Base-by-base conservation (phyloP, 2,329 filamentous ascomycete genomes). In the Dendryphion nanum region DNA sequence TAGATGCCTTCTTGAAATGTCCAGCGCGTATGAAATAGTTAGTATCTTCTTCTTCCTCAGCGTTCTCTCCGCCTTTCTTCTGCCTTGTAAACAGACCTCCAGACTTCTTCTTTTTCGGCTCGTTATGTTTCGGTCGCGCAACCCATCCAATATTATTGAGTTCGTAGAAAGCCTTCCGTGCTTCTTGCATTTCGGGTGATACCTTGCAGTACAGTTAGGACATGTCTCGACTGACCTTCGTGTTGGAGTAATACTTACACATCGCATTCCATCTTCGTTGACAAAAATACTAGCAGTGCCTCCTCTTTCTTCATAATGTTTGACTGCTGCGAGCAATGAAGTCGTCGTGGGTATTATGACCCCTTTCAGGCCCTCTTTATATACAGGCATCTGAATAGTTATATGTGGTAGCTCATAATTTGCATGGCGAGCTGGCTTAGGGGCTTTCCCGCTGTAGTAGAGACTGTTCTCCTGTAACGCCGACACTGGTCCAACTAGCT, bases 321-420 rank as follows among this genome's bases (percentile, higher is more conserved):
- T 69, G 18, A 72, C 70, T 17, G 69, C 69, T 57, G 86, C 82
- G 67, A 88, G 86, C 63, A 89, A 77, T 2, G 84, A 88, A 56
- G 81, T 82, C 53, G 89, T 79, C 0, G 85, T 89, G 3, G 85
- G 85, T n/a, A 74, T 77, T 54, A 89, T 87, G 63, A 91, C 86
- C 44, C 74, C 80, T 35, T 71, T 70, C 8, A 93, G 73, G 46
- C 86, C 86, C 63, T 91, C 87, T 63, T 90, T 91, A 72, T 93
- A 93, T 0, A 93, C 85, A 6, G 87, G 87, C 59, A 86, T 89
- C 58, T 93, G 87, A 34, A 93, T 86, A 4, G 68, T 72, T 46
- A 86, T 74, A 57, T 86, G 85, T 3, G 84, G 84, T 7, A 89
- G 71, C 62, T n/a, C 68, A 39, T 51, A 45, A 30, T 53, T 35